Base-by-base conservation (phyloP, 2,329 filamentous ascomycete species). In the Aspergillus vadensis region DNA sequence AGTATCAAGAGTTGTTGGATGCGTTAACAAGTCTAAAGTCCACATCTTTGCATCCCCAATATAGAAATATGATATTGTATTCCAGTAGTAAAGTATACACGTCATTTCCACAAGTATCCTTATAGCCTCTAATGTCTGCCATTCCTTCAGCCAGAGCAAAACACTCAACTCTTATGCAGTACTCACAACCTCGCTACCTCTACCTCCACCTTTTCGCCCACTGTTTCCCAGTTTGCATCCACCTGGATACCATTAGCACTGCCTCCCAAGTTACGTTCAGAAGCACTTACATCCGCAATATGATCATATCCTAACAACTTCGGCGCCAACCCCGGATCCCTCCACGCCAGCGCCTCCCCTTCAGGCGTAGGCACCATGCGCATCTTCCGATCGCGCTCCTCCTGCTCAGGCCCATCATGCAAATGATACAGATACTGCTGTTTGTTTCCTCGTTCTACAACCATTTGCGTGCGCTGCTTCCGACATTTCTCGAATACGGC, bases 351-450 rank as follows among this genome's bases (percentile, higher is more conserved):
- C 2, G 79, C 77, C 58, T 81, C 78, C 5, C 79, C 78, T 43
- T 73, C 69, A 0, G 70, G 72, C 0, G 76, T 77, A 1, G 73
- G 72, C 3, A 69, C 62, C 70, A 73, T 76, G 39, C 71, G 72
- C 70, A 81, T 77, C 50, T 75, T 74, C 2, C 70, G 69, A 67
- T 88, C 86, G 0, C 86, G 76, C 53, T 83, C 80, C 55, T 77
- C 65, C 69, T 88, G 86, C 61, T 85, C 83, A 0, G 76, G 70
- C 0, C 86, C 86, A 62, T 89, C 86, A 5, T 82, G 80, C 2
- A 88, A 72, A 63, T 88, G 86, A 56, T 88, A 88, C 1, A 88
- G 76, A 67, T 83, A 81, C 66, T 88, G 86, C 63, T 89, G 85
- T 12, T 81, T 70, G n/a, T 85, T 87, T 0, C 86, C 86, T 2